Evolutionary conservation across 2,329 filamentous ascomycete genomes (phyloP), one percentile per base, ranked within the genome.

Genomic region (Pseudogymnoascus sp.): DNA sequence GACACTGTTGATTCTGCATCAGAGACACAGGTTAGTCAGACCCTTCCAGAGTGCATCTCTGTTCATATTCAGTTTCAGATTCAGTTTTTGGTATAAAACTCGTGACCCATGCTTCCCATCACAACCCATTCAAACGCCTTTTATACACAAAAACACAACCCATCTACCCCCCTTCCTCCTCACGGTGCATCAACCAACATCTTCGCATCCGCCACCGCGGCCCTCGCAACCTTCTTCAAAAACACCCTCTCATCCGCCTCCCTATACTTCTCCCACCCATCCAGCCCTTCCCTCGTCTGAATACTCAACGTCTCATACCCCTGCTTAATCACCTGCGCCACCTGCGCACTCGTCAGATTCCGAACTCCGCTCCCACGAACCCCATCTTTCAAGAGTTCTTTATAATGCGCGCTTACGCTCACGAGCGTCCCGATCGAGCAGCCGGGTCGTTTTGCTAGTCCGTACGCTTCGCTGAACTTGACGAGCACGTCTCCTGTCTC

Each of bases 281-380:
- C 92, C 68, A 96, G 74, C 0, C 90, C 92, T 72, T 96, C 92
- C 70, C 88, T 91, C 0, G 91, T 86, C 75, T 95, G 90, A 62
- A 99, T 95, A 66, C 89, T 93, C 70, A 99, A 76, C 37, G 92
- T 96, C 75, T 97, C 93, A 72, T 97, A 97, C 0, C 94, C 94
- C 74, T 95, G 89, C 77, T 96, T 96, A 75, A 99, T 97, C 28
- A 97, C 90, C 67, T 90, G 88, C 44, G 88, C 88, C 40, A 99
- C 92, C 73, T 97, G 90, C 60, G 85, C 81, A 38, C 89, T 92
- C 64, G 90, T 96, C 65, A 97, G 77, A 68, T 89, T 85, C 70
- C 85, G 89, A 65, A 84, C 82, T 68, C 75, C 80, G 65, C 75
- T 76, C 42, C 69, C 74, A 63, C 79, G 80, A 12, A 78, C 77